Percentiles rank a stretch among this genome's conserved stretches.
Conservation (phyloP, 441 rosid genomes). For the Melastoma candidum region DNA sequence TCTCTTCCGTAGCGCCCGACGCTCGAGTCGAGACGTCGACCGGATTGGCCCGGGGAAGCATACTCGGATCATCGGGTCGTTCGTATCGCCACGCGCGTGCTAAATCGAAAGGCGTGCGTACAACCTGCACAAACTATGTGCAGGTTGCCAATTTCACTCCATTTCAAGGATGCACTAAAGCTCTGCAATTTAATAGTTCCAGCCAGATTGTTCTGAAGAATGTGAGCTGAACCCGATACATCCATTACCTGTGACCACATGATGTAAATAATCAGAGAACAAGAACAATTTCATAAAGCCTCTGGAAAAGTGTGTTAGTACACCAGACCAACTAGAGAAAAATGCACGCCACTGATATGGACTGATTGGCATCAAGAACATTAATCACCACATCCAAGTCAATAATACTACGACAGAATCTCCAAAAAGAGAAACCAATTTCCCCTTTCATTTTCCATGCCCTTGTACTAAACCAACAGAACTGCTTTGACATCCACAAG, state of each 20-base stretch:
- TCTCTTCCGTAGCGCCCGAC: too few species aligned
- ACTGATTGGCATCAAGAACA: slow-evolving; percentile 9
- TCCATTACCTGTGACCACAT: slow-evolving; percentile 7
- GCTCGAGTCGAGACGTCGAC: too few species aligned
- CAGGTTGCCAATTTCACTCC: slow-evolving; percentile 17
- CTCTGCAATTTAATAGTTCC: slow-evolving; percentile 12
- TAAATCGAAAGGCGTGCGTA: slow-evolving; percentile 5
- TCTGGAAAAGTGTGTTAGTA: neutral
- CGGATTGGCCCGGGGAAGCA: too few species aligned
- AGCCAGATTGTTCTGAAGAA: slow-evolving; percentile 13
- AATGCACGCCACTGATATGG: slow-evolving; percentile 12
- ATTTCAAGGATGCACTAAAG: slow-evolving; percentile 11
- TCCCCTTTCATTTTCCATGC: too few species aligned
- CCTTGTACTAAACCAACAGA: too few species aligned
- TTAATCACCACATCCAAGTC: slow-evolving; percentile 3
- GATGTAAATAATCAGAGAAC: neutral
- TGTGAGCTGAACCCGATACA: slow-evolving; percentile 8
- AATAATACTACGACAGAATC: neutral
- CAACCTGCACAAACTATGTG: slow-evolving; percentile 1
- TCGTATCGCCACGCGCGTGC: neutral
- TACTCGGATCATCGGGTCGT: too few species aligned
- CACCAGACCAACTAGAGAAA: slow-evolving; percentile 9
- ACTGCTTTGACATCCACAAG: too few species aligned
- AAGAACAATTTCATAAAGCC: neutral
- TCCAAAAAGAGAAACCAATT: too few species aligned